Percentiles rank a stretch among this genome's conserved stretches.
Evolutionary conservation across 441 rosid species (phyloP).

Genomic region (Erysimum cheiri): DNA sequence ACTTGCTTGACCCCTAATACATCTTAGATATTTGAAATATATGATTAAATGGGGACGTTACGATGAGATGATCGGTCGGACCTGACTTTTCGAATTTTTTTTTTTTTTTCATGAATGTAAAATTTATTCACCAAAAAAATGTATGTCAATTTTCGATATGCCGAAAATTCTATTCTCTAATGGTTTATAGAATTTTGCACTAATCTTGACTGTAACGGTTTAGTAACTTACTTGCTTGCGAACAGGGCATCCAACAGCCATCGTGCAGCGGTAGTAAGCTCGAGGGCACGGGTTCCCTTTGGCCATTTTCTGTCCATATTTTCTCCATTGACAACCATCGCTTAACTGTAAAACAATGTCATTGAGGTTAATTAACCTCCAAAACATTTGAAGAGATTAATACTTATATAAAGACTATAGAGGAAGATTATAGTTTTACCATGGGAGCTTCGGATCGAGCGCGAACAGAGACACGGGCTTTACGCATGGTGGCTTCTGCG

Average conservation of each 20-base stretch:
- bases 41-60: too few species aligned
- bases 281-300: conserved; percentile 98
- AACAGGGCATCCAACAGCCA: conserved; percentile 90
- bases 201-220: background rate
- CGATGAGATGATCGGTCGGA: too few species aligned
- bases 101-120: too few species aligned
- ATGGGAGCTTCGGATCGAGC: conserved; percentile 97
- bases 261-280: conserved; percentile 94
- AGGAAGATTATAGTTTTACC: conserved; percentile 49
- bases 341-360: conserved; percentile 52
- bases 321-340: conserved; percentile 84
- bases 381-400: background rate
- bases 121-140: too few species aligned
- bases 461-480: conserved; percentile 97
- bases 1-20: conserved; percentile 7
- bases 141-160: too few species aligned
- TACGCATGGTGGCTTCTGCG: conserved; percentile 89
- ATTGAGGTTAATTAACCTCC: background rate
- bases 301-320: conserved; percentile 94
- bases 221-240: conserved; percentile 73
- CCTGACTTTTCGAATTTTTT: too few species aligned
- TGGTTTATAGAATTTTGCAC: too few species aligned
- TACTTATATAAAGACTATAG: background rate
- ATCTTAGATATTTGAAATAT: conserved; percentile 7
- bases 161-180: too few species aligned